phyloP scores from a whole-genome alignment of 2,329 filamentous ascomycete genomes.

The Tolypocladium nubicola region DNA sequence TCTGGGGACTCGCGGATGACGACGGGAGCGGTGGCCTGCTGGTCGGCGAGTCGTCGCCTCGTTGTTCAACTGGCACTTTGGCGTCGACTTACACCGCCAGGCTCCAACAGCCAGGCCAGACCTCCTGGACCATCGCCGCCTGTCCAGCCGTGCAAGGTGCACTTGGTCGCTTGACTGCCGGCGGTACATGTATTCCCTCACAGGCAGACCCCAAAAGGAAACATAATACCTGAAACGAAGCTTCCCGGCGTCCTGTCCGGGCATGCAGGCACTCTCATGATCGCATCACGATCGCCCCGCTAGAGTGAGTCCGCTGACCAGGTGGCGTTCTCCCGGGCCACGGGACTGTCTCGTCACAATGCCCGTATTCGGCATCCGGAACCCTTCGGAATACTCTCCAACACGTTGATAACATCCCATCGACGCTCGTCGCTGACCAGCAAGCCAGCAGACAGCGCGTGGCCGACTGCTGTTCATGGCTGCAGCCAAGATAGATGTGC shows the following conservation, averaged over 20 bases:
- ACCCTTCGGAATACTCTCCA: neutral
- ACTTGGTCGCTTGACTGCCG: neutral
- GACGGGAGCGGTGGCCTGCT: neutral
- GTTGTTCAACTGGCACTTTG: neutral
- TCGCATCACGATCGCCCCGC: neutral
- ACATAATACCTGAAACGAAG: neutral
- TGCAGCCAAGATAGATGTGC: neutral
- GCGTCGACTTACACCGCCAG: neutral
- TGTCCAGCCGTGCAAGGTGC: too few species aligned
- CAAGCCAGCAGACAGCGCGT: neutral
- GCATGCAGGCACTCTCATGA: neutral
- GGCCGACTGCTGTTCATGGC: neutral
- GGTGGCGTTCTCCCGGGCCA: neutral
- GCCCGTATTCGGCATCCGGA: neutral
- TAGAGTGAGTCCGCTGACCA: neutral
- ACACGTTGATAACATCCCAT: neutral
- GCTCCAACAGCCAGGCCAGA: neutral
- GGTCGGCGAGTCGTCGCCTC: neutral
- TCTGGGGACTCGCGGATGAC: too few species aligned
- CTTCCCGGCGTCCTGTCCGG: neutral
- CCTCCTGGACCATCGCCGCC: too few species aligned
- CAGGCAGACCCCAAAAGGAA: rapidly evolving
- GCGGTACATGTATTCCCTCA: neutral
- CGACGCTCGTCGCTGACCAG: neutral
- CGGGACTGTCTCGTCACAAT: neutral